Base-by-base conservation (phyloP, 768 basidiomycete genomes). In the Neoboletus magnificus region DNA sequence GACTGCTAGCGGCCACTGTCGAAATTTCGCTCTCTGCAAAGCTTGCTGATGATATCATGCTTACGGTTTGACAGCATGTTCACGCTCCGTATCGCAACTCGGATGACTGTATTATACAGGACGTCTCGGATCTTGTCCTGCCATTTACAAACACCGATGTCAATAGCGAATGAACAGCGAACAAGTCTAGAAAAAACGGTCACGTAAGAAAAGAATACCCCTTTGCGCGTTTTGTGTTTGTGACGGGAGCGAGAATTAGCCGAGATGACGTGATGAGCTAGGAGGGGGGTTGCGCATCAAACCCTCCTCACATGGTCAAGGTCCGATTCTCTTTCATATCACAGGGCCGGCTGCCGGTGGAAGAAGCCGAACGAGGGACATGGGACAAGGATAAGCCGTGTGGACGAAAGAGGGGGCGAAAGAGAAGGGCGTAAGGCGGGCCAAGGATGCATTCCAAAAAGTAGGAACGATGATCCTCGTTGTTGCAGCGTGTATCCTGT, bases 401-500 rank as follows among this genome's bases (percentile, higher is more conserved):
- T 55, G 54, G 51, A n/a, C 11, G 15, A 35, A 20, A 56, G 22
- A 44, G 23, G 30, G 56, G 30, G 35, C 29, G 18, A 25, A 6
- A 32, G 25, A 40, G 43, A 13, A 35, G 41, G 62, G 48, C 16
- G 54, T 20, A 42, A 42, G 48, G 30, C 36, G 30, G 23, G 52
- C 18, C 29, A 30, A 42, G 9, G 23, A 36, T 6, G 29, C 23
- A 2, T 50, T 52, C 45, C 37, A 39, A 48, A 41, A 45, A 50
- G 42, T n/a, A 41, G 33, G n/a, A 63, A 52, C 48, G 51, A 27
- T 25, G 41, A 52, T 55, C 63, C 61, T 63, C 65, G 44, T 52
- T 55, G 64, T 45, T 44, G 10, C 55, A 47, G 48, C 64, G 32
- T 64, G 58, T 36, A 53, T 20, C 41, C 46, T 33, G 55, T 10